Base-by-base conservation (phyloP, 1,284 basidiomycete genomes). In the Microbotryum saponariae region DNA sequence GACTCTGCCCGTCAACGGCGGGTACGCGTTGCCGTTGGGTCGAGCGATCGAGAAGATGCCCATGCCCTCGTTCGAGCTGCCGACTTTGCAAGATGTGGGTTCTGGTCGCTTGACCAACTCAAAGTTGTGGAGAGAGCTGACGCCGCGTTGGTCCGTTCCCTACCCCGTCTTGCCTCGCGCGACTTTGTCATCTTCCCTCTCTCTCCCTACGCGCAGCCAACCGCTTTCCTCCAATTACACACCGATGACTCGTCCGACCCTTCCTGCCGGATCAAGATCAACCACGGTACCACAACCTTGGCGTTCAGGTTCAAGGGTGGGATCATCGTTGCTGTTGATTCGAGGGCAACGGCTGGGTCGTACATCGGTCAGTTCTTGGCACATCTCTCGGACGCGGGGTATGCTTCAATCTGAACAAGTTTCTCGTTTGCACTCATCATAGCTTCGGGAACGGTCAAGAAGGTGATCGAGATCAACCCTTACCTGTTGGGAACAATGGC, bases 381-480 rank as follows among this genome's bases (percentile, higher is more conserved):
- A 45, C 51, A 52, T 60, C 51, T 55, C 44, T 16, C 23, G 23
- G 33, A 18, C 16, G 6, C 56, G 31, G 23, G 18, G 52, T 56
- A 52, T n/a, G 47, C 45, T 9, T 33, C 10, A 20, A 45, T 42
- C 21, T 33, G 33, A 21, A 46, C 49, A 42, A 8, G 47, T 31
- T 21, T 14, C 20, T 9, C 16, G n/a, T 8, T n/a, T 16, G 5
- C 46, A 10, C 20, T 49, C 37, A 9, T 31, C 0, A 37, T 69
- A 94, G 92, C 92, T 0, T 90, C 86, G 33, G 92, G 92, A 58
- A 97, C 92, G 20, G 90, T 97, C 66, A 96, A 93, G 82, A 97
- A 97, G 81, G 94, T 99, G 67, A 98, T 99, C 72, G 96, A 98
- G 80, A 98, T 99, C 78, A 98, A 98, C 80, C 91, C 92, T 52